Percentiles rank a stretch among this genome's conserved stretches.
Evolutionary conservation across 768 basidiomycete genomes (phyloP).

Genomic region (Boletus bicolor): DNA sequence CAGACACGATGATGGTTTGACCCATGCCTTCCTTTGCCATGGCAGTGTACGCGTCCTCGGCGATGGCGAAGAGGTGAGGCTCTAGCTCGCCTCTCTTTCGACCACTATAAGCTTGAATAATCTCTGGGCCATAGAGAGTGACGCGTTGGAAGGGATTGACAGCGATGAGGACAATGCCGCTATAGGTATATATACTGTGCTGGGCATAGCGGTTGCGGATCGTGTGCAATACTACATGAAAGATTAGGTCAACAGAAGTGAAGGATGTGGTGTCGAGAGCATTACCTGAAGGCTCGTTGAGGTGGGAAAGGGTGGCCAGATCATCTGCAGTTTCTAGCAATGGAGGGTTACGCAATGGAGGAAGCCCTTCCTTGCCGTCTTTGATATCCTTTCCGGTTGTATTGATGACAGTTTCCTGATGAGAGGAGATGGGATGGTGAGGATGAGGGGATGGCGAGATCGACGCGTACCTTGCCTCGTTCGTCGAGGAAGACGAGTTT

Average conservation of each 20-base stretch:
- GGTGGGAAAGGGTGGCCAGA: conserved; percentile 93
- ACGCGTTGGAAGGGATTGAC: conserved; percentile 99
- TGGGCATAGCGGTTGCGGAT: conserved; percentile 96
- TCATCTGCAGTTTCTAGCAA: conserved; percentile 96
- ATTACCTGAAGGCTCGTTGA: conserved; percentile 94
- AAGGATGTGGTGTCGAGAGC: conserved; percentile 16
- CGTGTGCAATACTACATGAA: conserved; percentile 79
- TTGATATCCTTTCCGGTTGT: conserved; percentile 80
- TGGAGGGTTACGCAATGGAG: conserved; percentile 95
- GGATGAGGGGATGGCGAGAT: conserved; percentile 7
- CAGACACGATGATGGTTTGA: conserved; percentile 98
- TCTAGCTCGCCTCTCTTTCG: conserved; percentile 91
- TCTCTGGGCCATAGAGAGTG: conserved; percentile 93
- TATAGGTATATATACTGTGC: conserved; percentile 98
- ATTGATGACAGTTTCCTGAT: conserved; percentile 73
- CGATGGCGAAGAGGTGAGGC: conserved; percentile 97
- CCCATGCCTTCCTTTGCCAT: conserved; percentile 94
- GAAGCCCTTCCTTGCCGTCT: conserved; percentile 74
- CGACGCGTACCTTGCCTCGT: conserved; percentile 73
- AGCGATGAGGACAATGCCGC: conserved; percentile 97
- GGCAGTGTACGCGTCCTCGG: conserved; percentile 97
- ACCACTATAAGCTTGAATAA: conserved; percentile 95
- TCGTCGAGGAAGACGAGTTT: conserved; percentile 86
- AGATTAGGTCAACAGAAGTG: not conserved
- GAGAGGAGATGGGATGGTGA: not conserved